Evolutionary conservation across 176 grass and related monocot species (phyloP), one percentile per base, ranked within the genome.

Genomic region (Eleusine coracana): DNA sequence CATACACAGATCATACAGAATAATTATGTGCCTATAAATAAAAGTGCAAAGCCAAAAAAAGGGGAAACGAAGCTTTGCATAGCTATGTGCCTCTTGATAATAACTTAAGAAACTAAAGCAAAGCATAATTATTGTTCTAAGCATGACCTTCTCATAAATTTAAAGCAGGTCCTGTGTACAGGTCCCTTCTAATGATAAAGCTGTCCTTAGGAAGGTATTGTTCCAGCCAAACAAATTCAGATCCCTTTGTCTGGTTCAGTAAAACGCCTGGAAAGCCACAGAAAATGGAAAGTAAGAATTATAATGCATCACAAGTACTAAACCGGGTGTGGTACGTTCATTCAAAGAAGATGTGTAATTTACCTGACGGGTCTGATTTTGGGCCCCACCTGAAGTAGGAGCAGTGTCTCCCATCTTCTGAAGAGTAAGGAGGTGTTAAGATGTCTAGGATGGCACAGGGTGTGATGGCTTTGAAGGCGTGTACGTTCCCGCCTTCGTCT

Each of bases 361-460:
- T 23, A 93, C 92, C 86, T 13, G 80, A 84, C 16, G 13, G 50
- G 78, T 83, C 59, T 36, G 42, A 66, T 81, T 50, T 86, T 49
- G 37, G 18, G 74, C 65, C 60, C 54, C 77, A 88, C 51, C 84
- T 73, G 67, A 91, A 94, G 62, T 91, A 94, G 71, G 92, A 88
- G 83, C 92, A 93, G 60, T 93, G 88, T 51, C 88, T 80, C 15
- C 91, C 88, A 21, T 86, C 70, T 82, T 86, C 83, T 67, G 85
- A 88, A 11, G 91, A 93, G 73, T 93, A 93, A 17, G 91, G 91
- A 18, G 91, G 88, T 18, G 91, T 88, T 13, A 93, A n/a, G 50
- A 93, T 90, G 79, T 93, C 75, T 12, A 93, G 81, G 46, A 93
- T 87, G 38, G 91, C 91, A 62, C 88, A 93, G 7, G 85, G 88